Base-by-base conservation (phyloP, 1,284 basidiomycete genomes). In the Exobasidium rhododendri region DNA sequence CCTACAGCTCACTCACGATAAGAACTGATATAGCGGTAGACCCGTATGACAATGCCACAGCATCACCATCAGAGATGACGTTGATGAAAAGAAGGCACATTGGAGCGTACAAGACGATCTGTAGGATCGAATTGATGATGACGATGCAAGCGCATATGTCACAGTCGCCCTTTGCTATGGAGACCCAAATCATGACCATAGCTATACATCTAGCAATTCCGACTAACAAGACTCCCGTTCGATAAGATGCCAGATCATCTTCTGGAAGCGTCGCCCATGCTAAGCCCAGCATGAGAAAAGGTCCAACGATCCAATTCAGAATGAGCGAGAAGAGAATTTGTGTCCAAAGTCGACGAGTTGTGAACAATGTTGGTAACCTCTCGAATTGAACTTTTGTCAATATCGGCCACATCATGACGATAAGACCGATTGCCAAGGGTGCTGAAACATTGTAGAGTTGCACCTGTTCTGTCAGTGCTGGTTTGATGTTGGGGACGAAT, bases 381-480 rank as follows among this genome's bases (percentile, higher is more conserved):
- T 92, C 90, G 76, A 90, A 92, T 73, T 89, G 87, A 10, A 91
- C 88, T 81, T 89, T 89, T 47, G 88, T 86, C 17, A 78, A 60
- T 45, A 89, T 86, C 1, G 91, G 91, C 88, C 89, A 92, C 88
- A 93, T 93, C 91, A 94, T 93, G 58, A 91, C 83, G 24, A 92
- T 61, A 89, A 85, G 1, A 3, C 74, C 74, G 20, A 77, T 67
- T 5, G 68, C 70, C n/a, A 77, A 56, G 1, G 75, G 75, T 0
- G 77, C 68, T 0, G 77, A 73, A 0, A 81, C 80, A 26, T 78
- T 77, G 7, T 78, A 70, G 35, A 81, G 76, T 43, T 77, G 61
- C 13, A 13, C 52, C 14, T 44, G 17, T 40, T 40, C 35, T 55
- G 52, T 30, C 22, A 55, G 30, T 6, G 31, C 35, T 55, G n/a